Evolutionary conservation across 2,329 filamentous ascomycete genomes (phyloP).

Genomic region (Canariomyces notabilis): DNA sequence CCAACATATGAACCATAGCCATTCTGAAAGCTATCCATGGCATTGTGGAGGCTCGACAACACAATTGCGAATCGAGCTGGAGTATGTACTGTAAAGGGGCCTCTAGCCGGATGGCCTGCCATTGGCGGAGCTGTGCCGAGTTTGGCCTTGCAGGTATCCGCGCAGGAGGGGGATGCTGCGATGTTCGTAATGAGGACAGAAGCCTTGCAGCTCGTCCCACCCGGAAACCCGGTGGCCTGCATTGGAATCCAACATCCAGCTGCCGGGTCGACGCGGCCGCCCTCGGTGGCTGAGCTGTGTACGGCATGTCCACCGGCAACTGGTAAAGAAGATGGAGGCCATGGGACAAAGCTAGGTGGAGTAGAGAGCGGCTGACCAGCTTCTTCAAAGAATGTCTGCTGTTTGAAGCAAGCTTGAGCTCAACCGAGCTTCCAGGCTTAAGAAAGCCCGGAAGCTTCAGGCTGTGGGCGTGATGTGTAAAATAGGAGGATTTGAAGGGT

Average conservation of each 20-base stretch:
- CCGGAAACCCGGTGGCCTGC: background rate
- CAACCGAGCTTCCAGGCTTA: too few species aligned
- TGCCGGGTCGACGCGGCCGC: background rate
- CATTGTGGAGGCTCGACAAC: background rate
- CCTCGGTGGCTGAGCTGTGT: background rate
- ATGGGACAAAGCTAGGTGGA: too few species aligned
- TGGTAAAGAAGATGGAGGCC: background rate
- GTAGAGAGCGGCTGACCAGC: too few species aligned
- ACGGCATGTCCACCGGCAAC: background rate
- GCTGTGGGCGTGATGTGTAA: too few species aligned
- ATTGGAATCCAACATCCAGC: background rate
- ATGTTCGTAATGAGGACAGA: background rate
- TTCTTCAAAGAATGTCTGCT: too few species aligned
- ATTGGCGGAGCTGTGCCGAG: conserved; percentile 12
- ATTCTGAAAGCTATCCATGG: background rate
- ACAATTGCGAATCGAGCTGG: conserved; percentile 8
- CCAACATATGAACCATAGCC: too few species aligned
- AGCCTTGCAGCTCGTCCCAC: background rate
- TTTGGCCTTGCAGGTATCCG: conserved; percentile 9
- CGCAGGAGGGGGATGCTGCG: background rate
- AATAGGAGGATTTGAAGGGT: too few species aligned
- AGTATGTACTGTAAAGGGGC: too few species aligned
- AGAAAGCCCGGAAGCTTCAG: too few species aligned
- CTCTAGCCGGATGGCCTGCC: conserved; percentile 7
- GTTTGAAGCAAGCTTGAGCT: background rate